A percentile compares a stretch with the other conserved stretches of the same genome.
These are phyloP conservation scores for Fusarium sp. DNA, from an alignment of 2,329 filamentous ascomycete species.

Conservation along the genomic window DNA sequence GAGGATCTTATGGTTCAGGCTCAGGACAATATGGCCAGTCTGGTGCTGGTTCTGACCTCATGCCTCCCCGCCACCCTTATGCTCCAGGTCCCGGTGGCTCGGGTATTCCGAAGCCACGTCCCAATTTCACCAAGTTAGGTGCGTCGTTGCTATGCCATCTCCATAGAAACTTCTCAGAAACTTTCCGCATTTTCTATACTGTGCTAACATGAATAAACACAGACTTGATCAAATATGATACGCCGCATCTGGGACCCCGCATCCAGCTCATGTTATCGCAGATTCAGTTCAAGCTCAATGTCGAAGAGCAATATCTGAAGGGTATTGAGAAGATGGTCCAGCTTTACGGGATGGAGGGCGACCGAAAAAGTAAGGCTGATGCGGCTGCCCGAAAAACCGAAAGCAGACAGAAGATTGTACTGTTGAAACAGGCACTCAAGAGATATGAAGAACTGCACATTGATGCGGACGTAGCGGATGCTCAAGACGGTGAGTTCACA, in stretches of 20 bases:
- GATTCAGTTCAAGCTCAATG: slow-evolving; percentile 97
- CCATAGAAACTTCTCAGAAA: background rate
- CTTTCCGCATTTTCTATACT: background rate
- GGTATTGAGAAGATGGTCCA: slow-evolving; percentile 99
- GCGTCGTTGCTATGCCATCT: slow-evolving; percentile 51
- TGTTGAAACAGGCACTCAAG: slow-evolving; percentile 95
- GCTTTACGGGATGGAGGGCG: slow-evolving; percentile 96
- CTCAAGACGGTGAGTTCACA: slow-evolving; percentile 77
- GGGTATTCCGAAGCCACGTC: slow-evolving; percentile 77
- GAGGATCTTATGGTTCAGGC: slow-evolving; percentile 72
- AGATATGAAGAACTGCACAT: slow-evolving; percentile 98
- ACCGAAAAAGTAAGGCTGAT: slow-evolving; percentile 94
- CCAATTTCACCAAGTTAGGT: slow-evolving; percentile 98
- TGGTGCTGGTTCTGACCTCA: slow-evolving; percentile 76
- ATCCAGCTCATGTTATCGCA: slow-evolving; percentile 99
- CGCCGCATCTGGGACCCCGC: slow-evolving; percentile 91
- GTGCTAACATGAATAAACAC: slow-evolving; percentile 13
- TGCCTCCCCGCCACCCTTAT: slow-evolving; percentile 85
- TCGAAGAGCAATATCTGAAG: slow-evolving; percentile 98
- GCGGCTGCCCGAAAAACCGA: slow-evolving; percentile 90
- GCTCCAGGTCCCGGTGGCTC: slow-evolving; percentile 74
- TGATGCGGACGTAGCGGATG: slow-evolving; percentile 84
- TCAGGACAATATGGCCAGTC: slow-evolving; percentile 65
- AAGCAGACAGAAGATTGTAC: slow-evolving; percentile 97
- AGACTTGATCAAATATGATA: slow-evolving; percentile 99